Evolutionary conservation across 345 rosid species (phyloP), one percentile per base, ranked within the genome.

Genomic region (Capsella bursapastoris): DNA sequence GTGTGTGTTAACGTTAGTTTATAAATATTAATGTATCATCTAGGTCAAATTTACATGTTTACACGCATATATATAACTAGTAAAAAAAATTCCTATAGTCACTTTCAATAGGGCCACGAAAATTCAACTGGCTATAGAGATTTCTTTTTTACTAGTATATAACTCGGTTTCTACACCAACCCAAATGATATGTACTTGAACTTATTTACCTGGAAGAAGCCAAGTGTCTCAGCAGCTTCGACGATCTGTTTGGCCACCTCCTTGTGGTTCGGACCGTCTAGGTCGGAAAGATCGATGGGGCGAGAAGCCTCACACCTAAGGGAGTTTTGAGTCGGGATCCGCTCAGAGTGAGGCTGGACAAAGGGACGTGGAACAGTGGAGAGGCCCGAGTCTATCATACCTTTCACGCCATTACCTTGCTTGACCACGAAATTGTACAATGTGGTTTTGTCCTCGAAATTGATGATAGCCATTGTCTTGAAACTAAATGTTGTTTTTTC

Each of bases 391-490:
- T 84, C 90, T 37, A 84, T 78, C 57, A 86, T 31, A 12, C 90
- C 90, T 77, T 86, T 86, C 22, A 86, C 86, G 2, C 88, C 88
- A 2, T 84, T 69, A 35, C 90, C 90, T 18, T 86, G 80, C 53
- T 75, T 65, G 57, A 86, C 85, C 2, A 84, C 87, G 35, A 84
- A 86, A 22, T 84, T 76, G 79, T 68, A 86, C 57, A 86, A 45
- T 28, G 85, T 62, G 34, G 79, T 25, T 47, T 48, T 69, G 58
- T 86, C 86, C 11, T 66, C 78, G 12, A 80, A 71, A 25, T 68
- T 73, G 28, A 34, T 34, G 8, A 40, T 18, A 55, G 71, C 56
- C 77, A 78, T 78, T 58, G n/a, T 52, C 18, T 61, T 13, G 41
- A 45, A 43, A 37, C 25, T 61, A 43, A 41, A 61, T 47, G n/a